Evolutionary conservation across 2,329 filamentous ascomycete genomes (phyloP).

Genomic region (Massarina eburnea): DNA sequence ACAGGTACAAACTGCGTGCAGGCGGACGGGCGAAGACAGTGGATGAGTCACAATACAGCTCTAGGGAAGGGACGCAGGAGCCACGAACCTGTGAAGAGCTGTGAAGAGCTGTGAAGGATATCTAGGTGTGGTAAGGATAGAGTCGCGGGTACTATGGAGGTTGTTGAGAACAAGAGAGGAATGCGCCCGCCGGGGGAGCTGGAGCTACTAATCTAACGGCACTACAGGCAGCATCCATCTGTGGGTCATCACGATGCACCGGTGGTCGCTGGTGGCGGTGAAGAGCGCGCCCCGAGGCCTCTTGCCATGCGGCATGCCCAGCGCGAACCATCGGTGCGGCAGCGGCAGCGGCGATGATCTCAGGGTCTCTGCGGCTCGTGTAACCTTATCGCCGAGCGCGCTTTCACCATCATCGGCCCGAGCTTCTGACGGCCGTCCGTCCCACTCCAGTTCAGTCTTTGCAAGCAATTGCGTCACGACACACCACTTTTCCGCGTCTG

Average conservation of each 20-base stretch:
- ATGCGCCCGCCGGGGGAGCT: not conserved
- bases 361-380: not conserved
- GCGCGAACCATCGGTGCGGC: too few species aligned
- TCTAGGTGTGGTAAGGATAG: too few species aligned
- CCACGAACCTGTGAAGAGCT: too few species aligned
- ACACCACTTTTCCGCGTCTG: not conserved
- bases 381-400: not conserved
- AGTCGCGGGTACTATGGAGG: not conserved
- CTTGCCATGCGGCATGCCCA: too few species aligned
- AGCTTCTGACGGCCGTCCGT: not conserved
- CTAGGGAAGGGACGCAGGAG: too few species aligned
- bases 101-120: too few species aligned
- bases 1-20: too few species aligned
- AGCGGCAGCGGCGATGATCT: not conserved
- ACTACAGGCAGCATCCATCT: constrained; percentile 4
- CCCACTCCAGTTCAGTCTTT: not conserved
- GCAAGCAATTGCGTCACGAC: constrained; percentile 3
- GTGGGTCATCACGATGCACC: constrained; percentile 7
- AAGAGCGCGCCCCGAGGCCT: constrained; percentile 8
- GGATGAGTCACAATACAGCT: too few species aligned
- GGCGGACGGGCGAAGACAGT: too few species aligned
- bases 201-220: constrained; percentile 1
- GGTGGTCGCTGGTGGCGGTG: constrained; percentile 7
- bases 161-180: not conserved
- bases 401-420: not conserved